Base-by-base conservation (phyloP, 495 filamentous ascomycete genomes). In the Aspergillus taichungensis region DNA sequence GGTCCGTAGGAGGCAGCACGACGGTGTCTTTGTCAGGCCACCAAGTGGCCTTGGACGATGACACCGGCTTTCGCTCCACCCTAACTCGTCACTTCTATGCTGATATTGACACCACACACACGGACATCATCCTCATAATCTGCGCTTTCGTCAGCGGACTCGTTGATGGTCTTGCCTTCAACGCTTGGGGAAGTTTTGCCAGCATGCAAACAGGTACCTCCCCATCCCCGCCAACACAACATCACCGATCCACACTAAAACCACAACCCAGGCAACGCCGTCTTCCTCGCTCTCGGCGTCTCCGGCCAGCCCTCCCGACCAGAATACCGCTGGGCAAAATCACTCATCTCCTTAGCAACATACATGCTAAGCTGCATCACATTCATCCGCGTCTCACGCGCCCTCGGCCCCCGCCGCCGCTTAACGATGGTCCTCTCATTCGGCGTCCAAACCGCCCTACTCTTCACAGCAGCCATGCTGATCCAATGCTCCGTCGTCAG, bases 161-260 rank as follows among this genome's bases (percentile, higher is more conserved):
- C 12, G 61, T 69, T 1, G 66, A 69, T 32, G 65, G 63, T 8
- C 31, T 67, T 3, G 65, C 70, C 38, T 72, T 60, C 46, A 56
- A 62, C 53, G 73, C 75, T 29, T 78, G 74, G 58, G 72, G 75
- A 3, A 76, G 71, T 52, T 79, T 78, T 51, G 64, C 74, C 30
- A 74, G 72, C 44, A 78, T 79, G 75, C 75, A 79, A 55, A 78
- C 75, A 41, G 73, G 73, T 70, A 62, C 51, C 52, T 49, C 28
- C 7, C 13, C 13, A 18, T 24, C 47, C 52, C 49, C 28, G 9
- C 13, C 13, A 18, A 24, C 47, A 28, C n/a, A 12, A 3, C 24
- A 0, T 13, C 1, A 10, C 24, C n/a, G n/a, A 2, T 7, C 32
- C n/a, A 36, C 29, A 44, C 50, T 43, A 31, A 46, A 37, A 18